Evolutionary conservation across 495 filamentous ascomycete species (phyloP), one percentile per base, ranked within the genome.

Genomic region (Hypoxylon lienhwacheense): DNA sequence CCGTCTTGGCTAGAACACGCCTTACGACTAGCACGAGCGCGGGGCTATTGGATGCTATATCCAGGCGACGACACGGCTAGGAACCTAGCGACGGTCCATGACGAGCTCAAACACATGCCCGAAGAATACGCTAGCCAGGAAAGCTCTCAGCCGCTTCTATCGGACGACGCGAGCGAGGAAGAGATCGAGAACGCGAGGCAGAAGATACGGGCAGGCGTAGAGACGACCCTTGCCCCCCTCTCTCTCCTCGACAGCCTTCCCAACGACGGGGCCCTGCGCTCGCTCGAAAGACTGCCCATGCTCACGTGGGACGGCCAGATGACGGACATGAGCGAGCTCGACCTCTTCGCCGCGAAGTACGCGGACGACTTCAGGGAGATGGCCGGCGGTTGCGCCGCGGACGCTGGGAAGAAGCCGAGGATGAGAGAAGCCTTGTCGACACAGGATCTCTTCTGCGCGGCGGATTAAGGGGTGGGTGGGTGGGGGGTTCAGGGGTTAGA

Each of bases 1-100:
- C 90, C 90, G 4, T 76, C 88, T 4, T 91, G 89, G 80, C 77
- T 89, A 55, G 89, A 93, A 69, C 81, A 88, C 55, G 67, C 89
- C 33, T 76, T 90, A 17, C 84, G 86, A 61, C 75, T 96, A 25
- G 82, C 85, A 44, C 80, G 85, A 2, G 81, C 79, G 4, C 79
- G 83, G 21, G 87, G 87, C 7, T 95, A 91, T 69, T 84, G 76
- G 60, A 78, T 87, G 36, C 71, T 90, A 0, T 91, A 91, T 64
- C 90, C 90, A 1, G 78, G 80, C 24, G 73, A 81, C 11, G 58
- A 70, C 2, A 74, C 72, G 5, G 66, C 70, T 2, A 68, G 73
- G 39, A 65, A 78, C 5, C 55, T 95, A 8, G 85, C 77, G 4
- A 86, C 81, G 7, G 67, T 92, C 2, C 89, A 96, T 65, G 80